Base-by-base conservation (phyloP, 495 filamentous ascomycete species). In the Hypomontagnella submonticulosa region DNA sequence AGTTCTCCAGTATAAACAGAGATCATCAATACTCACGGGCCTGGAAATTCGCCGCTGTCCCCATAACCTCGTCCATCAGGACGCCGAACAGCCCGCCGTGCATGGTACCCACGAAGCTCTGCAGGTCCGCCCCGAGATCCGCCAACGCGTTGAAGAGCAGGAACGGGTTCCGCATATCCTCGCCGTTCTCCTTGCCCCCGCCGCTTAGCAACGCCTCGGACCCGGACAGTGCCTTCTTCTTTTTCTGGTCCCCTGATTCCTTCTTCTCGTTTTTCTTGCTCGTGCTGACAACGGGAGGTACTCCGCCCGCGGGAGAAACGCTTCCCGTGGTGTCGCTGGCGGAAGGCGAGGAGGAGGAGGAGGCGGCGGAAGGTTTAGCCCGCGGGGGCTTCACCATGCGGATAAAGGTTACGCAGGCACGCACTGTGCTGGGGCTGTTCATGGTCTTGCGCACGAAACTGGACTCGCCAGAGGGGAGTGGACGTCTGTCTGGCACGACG, bases 61-160 rank as follows among this genome's bases (percentile, higher is more conserved):
- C 87, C 73, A 85, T 82, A 1, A 76, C 73, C 70, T 78, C 71
- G 41, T 78, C 74, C 41, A 90, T 61, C 9, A 91, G 69, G 7
- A 83, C 80, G 15, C 82, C 83, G 38, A 84, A 78, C 34, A 88
- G 77, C 11, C 85, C 88, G 23, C 87, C 88, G 71, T 90, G 87
- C 43, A 81, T 75, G 15, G 84, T 77, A 13, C 81, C 73, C 18
- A 81, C 77, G 64, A 80, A 85, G 12, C 87, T 86, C 70, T 87
- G 86, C 57, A 87, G 50, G 42, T 78, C 79, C 11, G 70, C 71
- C 13, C 83, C 84, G 4, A 87, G 73, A 12, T 78, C 80, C 13
- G 85, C 60, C n/a, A 88, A 70, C 12, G 76, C 75, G 33, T 67
- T 68, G 44, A 85, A 52, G 61, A 84, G 78, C n/a, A 67, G 53